Evolutionary conservation across 306 rosid genomes (phyloP).

Genomic region (Sechiopsis laciniata): DNA sequence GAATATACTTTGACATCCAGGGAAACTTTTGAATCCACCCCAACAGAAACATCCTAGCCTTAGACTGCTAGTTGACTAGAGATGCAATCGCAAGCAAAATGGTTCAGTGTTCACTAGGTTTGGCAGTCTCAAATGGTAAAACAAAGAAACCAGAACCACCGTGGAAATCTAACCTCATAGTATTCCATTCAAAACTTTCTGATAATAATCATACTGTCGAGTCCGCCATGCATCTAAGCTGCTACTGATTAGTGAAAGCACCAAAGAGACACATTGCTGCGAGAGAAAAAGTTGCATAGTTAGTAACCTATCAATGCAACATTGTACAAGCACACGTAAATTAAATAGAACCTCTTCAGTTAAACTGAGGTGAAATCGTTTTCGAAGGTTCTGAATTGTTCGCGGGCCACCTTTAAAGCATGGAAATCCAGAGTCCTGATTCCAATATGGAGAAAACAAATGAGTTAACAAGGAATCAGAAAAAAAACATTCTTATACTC

Average conservation of each 20-base stretch:
- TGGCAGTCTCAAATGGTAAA: constrained; percentile 30
- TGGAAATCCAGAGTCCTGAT: constrained; percentile 93
- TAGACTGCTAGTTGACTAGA: constrained; percentile 12
- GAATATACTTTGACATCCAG: constrained; percentile 18
- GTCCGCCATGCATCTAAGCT: constrained; percentile 99
- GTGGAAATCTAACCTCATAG: constrained; percentile 45
- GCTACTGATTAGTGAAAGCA: constrained; percentile 91
- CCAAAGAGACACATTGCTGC: constrained; percentile 98
- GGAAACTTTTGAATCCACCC: constrained; percentile 19
- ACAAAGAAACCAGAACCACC: constrained; percentile 30
- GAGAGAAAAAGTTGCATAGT: constrained; percentile 19
- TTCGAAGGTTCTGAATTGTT: constrained; percentile 90
- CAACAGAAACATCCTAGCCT: constrained; percentile 17
- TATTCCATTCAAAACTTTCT: constrained; percentile 94
- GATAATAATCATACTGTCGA: constrained; percentile 96
- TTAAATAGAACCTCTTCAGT: constrained; percentile 83
- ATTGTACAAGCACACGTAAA: neutral
- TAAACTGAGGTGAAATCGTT: constrained; percentile 85
- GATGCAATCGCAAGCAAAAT: constrained; percentile 16
- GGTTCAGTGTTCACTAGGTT: constrained; percentile 26
- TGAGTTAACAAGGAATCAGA: constrained; percentile 21
- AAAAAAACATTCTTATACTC: constrained; percentile 7
- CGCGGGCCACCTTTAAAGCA: constrained; percentile 97
- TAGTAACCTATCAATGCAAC: neutral
- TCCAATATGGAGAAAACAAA: constrained; percentile 27